Conservation (phyloP, 768 basidiomycete genomes). For the Botryobasidium botryosum region DNA sequence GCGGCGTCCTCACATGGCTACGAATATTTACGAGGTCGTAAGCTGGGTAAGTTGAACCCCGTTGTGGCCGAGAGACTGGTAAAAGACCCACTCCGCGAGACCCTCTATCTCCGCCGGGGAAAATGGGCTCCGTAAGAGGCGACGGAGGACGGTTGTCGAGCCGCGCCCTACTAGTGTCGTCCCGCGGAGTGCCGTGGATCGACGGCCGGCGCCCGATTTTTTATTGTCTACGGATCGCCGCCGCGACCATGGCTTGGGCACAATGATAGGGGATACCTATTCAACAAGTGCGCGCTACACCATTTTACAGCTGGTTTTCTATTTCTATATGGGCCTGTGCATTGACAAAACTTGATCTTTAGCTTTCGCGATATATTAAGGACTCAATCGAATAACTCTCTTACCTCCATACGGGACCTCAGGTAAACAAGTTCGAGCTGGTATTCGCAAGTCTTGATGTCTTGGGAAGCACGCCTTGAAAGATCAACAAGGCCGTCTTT, state of each 20-base stretch:
- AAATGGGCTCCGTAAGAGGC: too few relatives aligned
- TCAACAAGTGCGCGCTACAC: slow-evolving; percentile 42
- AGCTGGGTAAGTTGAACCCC: slow-evolving; percentile 79
- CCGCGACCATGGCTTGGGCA: slow-evolving; percentile 75
- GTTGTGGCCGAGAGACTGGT: slow-evolving; percentile 61
- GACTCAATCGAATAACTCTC: slow-evolving; percentile 68
- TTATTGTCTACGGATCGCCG: slow-evolving; percentile 87
- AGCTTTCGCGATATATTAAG: slow-evolving; percentile 77
- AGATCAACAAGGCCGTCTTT: slow-evolving; percentile 63
- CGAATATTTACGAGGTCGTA: slow-evolving; percentile 85
- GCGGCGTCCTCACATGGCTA: slow-evolving; percentile 85
- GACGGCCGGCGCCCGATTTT: too few relatives aligned
- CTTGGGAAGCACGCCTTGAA: slow-evolving; percentile 80
- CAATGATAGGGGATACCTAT: slow-evolving; percentile 69
- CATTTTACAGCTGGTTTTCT: slow-evolving; percentile 1
- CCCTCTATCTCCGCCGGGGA: slow-evolving; percentile 86
- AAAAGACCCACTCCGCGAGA: slow-evolving; percentile 47
- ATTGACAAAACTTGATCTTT: slow-evolving; percentile 8
- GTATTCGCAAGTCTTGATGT: slow-evolving; percentile 83
- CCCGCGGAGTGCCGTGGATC: too few relatives aligned
- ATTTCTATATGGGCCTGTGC: too few relatives aligned
- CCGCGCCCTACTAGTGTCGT: too few relatives aligned
- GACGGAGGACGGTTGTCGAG: too few relatives aligned
- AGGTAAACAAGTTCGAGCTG: slow-evolving; percentile 58
- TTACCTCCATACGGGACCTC: slow-evolving; percentile 61